Base-by-base conservation (phyloP, 495 filamentous ascomycete genomes). In the Hyaloscypha hepaticicola region DNA sequence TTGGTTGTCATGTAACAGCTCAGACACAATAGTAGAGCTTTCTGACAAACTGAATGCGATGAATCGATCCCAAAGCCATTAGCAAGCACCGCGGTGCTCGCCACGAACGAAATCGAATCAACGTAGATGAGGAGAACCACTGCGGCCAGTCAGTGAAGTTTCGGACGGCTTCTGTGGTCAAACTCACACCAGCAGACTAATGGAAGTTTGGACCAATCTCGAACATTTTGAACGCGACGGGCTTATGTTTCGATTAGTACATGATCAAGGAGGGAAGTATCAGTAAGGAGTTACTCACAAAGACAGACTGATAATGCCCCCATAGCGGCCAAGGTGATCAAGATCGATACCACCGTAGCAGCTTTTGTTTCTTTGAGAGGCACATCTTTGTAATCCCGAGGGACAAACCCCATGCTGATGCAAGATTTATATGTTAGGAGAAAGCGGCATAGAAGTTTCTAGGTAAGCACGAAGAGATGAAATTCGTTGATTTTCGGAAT, bases 1-100 rank as follows among this genome's bases (percentile, higher is more conserved):
- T 85, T 85, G 0, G 81, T 82, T 0, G 79, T 80, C 60, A 84
- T 73, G 65, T 85, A 85, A 71, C 74, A 85, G 33, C 75, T 72
- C 27, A 79, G 70, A 67, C 80, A 85, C 5, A 82, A 67, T 26
- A 84, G 53, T 7, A 85, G 80, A 45, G 79, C 79, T 7, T 74
- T 73, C n/a, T 77, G 74, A 73, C 82, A 85, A 24, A 79, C 72
- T 9, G 69, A 59, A 3, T 67, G 45, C 31, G 73, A 79, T 51
- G 72, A 71, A 31, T 82, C 74, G 24, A 83, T 72, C 2, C 79
- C 80, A 49, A 82, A 72, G 28, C 79, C 80, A 67, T 80, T 78
- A 50, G 80, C 74, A 22, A 84, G 65, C n/a, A 84, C 74, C 24
- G 74, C 75, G 16, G 80, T 79, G n/a, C 74, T 77, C 58, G 80